Evolutionary conservation across 768 basidiomycete species (phyloP).

Genomic region (Mycena albidolilacea): DNA sequence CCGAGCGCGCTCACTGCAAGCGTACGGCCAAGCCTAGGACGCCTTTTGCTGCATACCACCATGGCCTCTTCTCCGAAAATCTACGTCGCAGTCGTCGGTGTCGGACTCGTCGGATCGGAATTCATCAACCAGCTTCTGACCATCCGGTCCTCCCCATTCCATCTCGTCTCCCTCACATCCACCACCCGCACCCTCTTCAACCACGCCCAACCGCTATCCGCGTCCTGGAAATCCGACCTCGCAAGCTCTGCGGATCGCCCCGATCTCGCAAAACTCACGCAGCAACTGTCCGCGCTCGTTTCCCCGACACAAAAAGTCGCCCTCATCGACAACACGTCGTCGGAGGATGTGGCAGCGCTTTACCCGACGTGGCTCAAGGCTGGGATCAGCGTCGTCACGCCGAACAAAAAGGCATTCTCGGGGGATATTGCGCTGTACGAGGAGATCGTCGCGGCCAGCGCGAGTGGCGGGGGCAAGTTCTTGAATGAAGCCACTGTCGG

Average conservation of each 20-base stretch:
- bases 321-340: conserved; percentile 94
- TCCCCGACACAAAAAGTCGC: conserved; percentile 66
- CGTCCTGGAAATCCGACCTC: conserved; percentile 65
- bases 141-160: conserved; percentile 72
- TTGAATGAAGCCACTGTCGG: conserved; percentile 95
- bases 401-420: conserved; percentile 98
- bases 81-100: conserved; percentile 87
- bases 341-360: conserved; percentile 81
- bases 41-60: conserved; percentile 8
- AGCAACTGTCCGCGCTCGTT: conserved; percentile 62
- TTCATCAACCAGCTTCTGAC: conserved; percentile 86
- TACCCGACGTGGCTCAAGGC: conserved; percentile 86
- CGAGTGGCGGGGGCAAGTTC: conserved; percentile 76
- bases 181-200: conserved; percentile 74
- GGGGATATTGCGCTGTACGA: conserved; percentile 78
- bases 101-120: conserved; percentile 93
- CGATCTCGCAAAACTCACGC: conserved; percentile 56
- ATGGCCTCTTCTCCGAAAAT: conserved; percentile 41
- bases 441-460: conserved; percentile 73
- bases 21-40: not conserved
- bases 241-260: conserved; percentile 60
- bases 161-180: conserved; percentile 78
- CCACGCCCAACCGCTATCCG: conserved; percentile 60
- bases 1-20: not conserved
- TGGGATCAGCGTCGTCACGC: conserved; percentile 92